Conservation (phyloP, 192 early-diverging fungal genomes). For the Physocladia obscura region DNA sequence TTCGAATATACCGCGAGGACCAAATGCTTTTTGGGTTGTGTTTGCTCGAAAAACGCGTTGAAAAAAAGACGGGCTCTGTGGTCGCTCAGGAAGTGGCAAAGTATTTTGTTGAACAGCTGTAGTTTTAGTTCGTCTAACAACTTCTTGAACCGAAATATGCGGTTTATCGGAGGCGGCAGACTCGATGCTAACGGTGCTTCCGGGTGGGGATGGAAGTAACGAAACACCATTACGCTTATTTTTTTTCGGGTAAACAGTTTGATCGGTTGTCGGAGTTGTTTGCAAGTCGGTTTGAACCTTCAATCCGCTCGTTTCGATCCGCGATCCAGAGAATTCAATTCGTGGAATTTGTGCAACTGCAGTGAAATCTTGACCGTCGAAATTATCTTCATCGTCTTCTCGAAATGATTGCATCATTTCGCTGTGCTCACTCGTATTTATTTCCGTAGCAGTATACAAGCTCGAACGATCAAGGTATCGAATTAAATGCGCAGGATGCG, state of each 20-base stretch:
- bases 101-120: too few relatives aligned
- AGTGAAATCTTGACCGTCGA: neutral
- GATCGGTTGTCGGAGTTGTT: neutral
- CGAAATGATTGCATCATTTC: neutral
- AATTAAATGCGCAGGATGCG: slow-evolving; percentile 18
- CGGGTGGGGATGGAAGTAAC: neutral
- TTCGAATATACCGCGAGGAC: too few relatives aligned
- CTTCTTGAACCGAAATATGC: neutral
- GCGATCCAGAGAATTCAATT: neutral
- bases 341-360: neutral
- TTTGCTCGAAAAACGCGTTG: neutral
- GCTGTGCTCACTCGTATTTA: neutral
- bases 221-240: too few relatives aligned
- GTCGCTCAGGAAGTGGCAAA: too few relatives aligned
- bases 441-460: slow-evolving; percentile 10
- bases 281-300: neutral
- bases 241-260: neutral
- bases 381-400: neutral
- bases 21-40: too few relatives aligned
- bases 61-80: neutral
- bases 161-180: neutral
- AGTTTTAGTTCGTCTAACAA: neutral
- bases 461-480: slow-evolving; percentile 1
- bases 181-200: too few relatives aligned
- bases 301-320: neutral